Base-by-base conservation (phyloP, 1,284 basidiomycete genomes). In the Vanrija sp. region DNA sequence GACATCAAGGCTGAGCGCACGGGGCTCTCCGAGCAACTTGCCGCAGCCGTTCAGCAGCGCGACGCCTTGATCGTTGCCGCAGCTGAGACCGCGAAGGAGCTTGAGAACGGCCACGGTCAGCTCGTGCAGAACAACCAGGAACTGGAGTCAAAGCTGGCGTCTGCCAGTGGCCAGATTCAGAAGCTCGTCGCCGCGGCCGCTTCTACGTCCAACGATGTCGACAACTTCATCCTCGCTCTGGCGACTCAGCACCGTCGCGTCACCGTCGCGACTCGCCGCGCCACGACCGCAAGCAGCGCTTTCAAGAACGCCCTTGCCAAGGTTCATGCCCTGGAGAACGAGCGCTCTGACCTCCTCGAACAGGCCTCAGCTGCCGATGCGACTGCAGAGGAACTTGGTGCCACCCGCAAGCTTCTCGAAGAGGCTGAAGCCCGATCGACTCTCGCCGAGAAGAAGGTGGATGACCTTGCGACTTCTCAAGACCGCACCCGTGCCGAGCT, bases 241-340 rank as follows among this genome's bases (percentile, higher is more conserved):
- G 53, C 57, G 3, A 38, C 53, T 8, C 51, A 59, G 31, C 49
- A 36, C 19, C 47, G 41, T 10, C 53, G 47, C 0, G 53, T 54
- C 2, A 23, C 37, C 0, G 22, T 25, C 6, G 47, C 47, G 4
- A 39, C 48, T 3, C 3, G 5, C 3, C 44, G 35, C 9, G 45
- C 51, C 6, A 22, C 27, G 3, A 18, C 22, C 2, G 20, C 47
- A 6, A 18, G 46, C 6, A 35, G 39, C 6, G 44, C 49, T 3
- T 45, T 47, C 19, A 14, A 12, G 3, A 24, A 42, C 3, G 48
- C 51, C 10, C 36, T 54, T 9, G 47, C 48, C 19, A 43, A 37
- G 41, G 24, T 51, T 12, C 24, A 45, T 1, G 16, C 36, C 0
- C 49, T 57, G 27, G 37, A 48, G 23, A 41, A 45, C 3, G 53